Conservation (phyloP, 768 basidiomycete species). For the Sutorius australiensis region DNA sequence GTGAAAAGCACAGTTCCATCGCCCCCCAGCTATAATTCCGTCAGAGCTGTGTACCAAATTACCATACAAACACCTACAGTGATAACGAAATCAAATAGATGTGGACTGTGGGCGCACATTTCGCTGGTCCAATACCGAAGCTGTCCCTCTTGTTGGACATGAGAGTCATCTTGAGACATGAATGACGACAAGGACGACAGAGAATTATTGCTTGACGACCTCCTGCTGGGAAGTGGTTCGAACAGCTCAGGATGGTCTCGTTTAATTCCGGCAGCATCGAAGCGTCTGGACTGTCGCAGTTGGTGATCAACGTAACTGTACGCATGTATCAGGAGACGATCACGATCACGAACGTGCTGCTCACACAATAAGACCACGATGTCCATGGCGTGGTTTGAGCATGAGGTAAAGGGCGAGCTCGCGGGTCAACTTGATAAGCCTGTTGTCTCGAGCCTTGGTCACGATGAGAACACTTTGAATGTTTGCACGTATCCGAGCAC, state of each 20-base stretch:
- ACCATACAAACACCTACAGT: conserved; percentile 58
- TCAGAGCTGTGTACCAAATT: conserved; percentile 7
- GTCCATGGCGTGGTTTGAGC: conserved; percentile 68
- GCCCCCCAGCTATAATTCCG: conserved; percentile 73
- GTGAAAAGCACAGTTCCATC: conserved; percentile 99
- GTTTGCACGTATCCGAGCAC: conserved; percentile 85
- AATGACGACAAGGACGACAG: conserved; percentile 52
- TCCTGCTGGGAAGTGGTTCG: conserved; percentile 67
- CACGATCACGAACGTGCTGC: conserved; percentile 24
- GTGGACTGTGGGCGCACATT: conserved; percentile 88
- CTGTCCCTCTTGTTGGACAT: conserved; percentile 70
- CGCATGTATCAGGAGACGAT: conserved; percentile 14
- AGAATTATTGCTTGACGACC: conserved; percentile 65
- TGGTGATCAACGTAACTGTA: conserved; percentile 91
- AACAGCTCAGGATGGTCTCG: conserved; percentile 88
- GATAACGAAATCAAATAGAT: conserved; percentile 96
- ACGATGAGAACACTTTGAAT: conserved; percentile 93
- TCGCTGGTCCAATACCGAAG: conserved; percentile 96
- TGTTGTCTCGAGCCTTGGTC: conserved; percentile 96
- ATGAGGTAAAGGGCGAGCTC: conserved; percentile 94
- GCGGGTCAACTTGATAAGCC: conserved; percentile 90
- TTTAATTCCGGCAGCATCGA: conserved; percentile 88
- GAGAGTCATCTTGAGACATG: conserved; percentile 38
- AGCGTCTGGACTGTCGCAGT: conserved; percentile 81
- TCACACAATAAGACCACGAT: conserved; percentile 85